Conservation (phyloP, 345 rosid species). For the Citrus mangshanensis region DNA sequence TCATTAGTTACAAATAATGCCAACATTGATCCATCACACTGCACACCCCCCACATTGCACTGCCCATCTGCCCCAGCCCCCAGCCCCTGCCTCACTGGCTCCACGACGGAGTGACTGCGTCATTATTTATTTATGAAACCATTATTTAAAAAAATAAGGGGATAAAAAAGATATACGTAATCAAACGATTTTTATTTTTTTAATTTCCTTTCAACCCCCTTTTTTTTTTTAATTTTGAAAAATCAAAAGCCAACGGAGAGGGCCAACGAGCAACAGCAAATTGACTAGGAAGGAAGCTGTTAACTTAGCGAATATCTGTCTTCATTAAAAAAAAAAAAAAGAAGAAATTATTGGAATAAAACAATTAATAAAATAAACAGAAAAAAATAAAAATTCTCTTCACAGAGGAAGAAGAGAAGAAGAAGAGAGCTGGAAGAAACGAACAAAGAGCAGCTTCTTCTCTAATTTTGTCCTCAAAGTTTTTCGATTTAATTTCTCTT, state of each 20-base stretch:
- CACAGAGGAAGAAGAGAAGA: not conserved
- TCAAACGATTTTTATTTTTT: too few species aligned
- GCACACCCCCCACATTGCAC: too few species aligned
- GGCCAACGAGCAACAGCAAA: not conserved
- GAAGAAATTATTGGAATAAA: not conserved
- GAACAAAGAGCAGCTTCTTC: not conserved
- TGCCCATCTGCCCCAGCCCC: too few species aligned
- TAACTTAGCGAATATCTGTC: not conserved
- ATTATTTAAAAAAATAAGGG: not conserved
- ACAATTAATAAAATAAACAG: not conserved
- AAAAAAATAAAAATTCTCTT: not conserved
- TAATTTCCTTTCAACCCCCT: too few species aligned
- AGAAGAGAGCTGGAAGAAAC: not conserved
- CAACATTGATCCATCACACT: not conserved
- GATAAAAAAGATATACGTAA: not conserved
- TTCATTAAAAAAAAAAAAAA: not conserved
- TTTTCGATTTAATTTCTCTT: not conserved
- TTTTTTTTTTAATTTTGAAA: too few species aligned
- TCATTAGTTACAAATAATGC: not conserved
- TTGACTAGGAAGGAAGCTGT: not conserved
- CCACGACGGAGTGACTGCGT: not conserved
- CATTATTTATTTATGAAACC: not conserved
- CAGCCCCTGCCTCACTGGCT: not conserved
- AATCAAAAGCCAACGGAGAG: too few species aligned
- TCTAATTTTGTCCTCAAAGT: not conserved